Base-by-base conservation (phyloP, 495 filamentous ascomycete species). In the Neurospora africana region DNA sequence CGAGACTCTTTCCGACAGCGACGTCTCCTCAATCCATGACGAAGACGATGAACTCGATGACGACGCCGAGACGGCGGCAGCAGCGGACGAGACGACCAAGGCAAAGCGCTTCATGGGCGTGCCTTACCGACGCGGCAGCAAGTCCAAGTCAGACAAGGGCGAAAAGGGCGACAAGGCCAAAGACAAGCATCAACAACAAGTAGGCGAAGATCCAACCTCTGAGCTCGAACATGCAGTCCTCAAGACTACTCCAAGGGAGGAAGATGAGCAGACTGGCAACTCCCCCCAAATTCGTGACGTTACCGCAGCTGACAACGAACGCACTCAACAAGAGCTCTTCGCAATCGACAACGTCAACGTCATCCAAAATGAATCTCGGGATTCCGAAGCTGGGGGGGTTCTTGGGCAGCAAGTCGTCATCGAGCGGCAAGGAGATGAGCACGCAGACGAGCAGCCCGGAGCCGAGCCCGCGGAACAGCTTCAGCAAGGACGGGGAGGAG, bases 101-200 rank as follows among this genome's bases (percentile, higher is more conserved):
- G 53, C 53, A 1, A 65, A 65, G 53, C 53, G 53, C 53, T 65
- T 65, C 53, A 65, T 65, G 53, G 53, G 53, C 53, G 53, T 65
- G 53, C 53, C 53, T 35, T 65, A 65, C 53, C 53, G 53, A 65
- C 53, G 53, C 53, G 53, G 53, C 53, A 65, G 53, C 53, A 65
- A 65, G 53, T 65, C 27, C 53, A 65, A 65, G 53, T 65, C 53
- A 65, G 53, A 65, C 53, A 65, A 58, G 47, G 47, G 44, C 44
- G 44, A 53, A 27, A 53, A 53, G 44, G 44, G 47, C 47, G 47
- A 58, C 47, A 58, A 58, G 47, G 47, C 47, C 47, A 58, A 65
- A 65, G 53, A 65, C 53, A 65, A 65, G 53, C 53, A 65, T 65
- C 53, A 65, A 65, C 53, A 65, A 65, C 53, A 65, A 65, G 53